phyloP scores from a whole-genome alignment of 768 basidiomycete genomes.

The Podaxis sp. region DNA sequence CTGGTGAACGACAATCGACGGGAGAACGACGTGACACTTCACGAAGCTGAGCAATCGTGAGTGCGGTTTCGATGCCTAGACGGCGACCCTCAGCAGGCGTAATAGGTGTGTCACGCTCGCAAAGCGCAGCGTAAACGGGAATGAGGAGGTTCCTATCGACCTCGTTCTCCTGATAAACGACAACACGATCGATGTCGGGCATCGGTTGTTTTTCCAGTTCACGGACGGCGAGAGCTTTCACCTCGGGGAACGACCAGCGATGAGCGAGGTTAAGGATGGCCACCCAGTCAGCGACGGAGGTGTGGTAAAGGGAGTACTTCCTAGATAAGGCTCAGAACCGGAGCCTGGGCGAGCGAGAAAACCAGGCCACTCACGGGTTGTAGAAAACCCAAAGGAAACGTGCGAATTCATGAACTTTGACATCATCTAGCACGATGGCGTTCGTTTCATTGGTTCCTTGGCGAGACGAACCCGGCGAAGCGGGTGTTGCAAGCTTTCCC shows the following conservation, averaged over 20 bases:
- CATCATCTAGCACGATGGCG: conserved; percentile 41
- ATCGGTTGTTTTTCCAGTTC: conserved; percentile 49
- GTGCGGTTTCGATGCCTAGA: conserved; percentile 57
- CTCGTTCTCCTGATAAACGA: conserved; percentile 51
- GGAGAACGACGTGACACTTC: conserved; percentile 44
- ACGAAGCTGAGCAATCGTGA: conserved; percentile 52
- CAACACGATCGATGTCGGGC: conserved; percentile 51
- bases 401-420: conserved; percentile 40
- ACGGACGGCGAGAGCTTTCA: conserved; percentile 52
- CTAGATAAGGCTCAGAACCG: conserved; percentile 31
- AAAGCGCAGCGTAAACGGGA: conserved; percentile 51
- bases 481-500: conserved; percentile 30
- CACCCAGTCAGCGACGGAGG: conserved; percentile 50
- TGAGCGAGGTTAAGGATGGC: conserved; percentile 53
- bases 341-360: neutral
- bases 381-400: conserved; percentile 57
- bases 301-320: conserved; percentile 54
- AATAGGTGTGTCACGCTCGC: conserved; percentile 50
- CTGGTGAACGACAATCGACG: conserved; percentile 34
- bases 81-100: conserved; percentile 51
- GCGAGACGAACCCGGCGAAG: conserved; percentile 28
- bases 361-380: conserved; percentile 40
- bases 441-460: conserved; percentile 39
- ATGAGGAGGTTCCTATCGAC: conserved; percentile 51
- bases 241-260: conserved; percentile 53